phyloP scores from a whole-genome alignment of 345 rosid genomes.

The Aquilaria sinensis region DNA sequence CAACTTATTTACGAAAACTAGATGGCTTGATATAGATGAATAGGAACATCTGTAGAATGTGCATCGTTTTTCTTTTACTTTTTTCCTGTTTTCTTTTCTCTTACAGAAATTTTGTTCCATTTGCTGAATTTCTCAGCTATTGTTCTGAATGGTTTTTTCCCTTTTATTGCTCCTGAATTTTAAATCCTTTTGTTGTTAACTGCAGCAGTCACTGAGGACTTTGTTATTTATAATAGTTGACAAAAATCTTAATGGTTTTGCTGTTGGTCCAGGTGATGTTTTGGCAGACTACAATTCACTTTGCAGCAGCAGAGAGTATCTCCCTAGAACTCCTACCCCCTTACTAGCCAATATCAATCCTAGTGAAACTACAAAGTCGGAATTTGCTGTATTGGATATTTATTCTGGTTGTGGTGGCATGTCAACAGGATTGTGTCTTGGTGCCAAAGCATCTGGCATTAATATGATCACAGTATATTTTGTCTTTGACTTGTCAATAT shows the following conservation, averaged over 20 bases:
- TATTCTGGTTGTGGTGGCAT: constrained; percentile 98
- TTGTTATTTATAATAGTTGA: neutral
- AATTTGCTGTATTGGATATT: constrained; percentile 65
- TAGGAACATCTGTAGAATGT: too few relatives aligned
- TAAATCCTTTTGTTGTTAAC: too few relatives aligned
- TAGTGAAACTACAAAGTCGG: constrained; percentile 28
- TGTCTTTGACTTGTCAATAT: neutral
- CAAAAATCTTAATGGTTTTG: constrained; percentile 11
- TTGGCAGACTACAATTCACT: constrained; percentile 19
- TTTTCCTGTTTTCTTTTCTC: too few relatives aligned
- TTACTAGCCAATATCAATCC: constrained; percentile 21
- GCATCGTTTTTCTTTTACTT: too few relatives aligned
- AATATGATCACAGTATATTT: constrained; percentile 68
- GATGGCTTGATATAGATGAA: too few relatives aligned
- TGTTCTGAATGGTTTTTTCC: too few relatives aligned
- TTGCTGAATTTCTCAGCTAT: too few relatives aligned
- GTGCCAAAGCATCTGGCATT: constrained; percentile 62
- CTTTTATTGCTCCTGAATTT: too few relatives aligned
- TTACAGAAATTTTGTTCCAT: too few relatives aligned
- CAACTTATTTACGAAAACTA: too few relatives aligned
- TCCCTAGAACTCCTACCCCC: constrained; percentile 15
- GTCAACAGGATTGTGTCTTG: constrained; percentile 93
- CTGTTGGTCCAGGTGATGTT: constrained; percentile 32
- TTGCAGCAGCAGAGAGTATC: constrained; percentile 16
- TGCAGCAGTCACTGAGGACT: too few relatives aligned